Evolutionary conservation across 495 filamentous ascomycete genomes (phyloP), one percentile per base, ranked within the genome.

Genomic region (Sabuloglossum arenarium): DNA sequence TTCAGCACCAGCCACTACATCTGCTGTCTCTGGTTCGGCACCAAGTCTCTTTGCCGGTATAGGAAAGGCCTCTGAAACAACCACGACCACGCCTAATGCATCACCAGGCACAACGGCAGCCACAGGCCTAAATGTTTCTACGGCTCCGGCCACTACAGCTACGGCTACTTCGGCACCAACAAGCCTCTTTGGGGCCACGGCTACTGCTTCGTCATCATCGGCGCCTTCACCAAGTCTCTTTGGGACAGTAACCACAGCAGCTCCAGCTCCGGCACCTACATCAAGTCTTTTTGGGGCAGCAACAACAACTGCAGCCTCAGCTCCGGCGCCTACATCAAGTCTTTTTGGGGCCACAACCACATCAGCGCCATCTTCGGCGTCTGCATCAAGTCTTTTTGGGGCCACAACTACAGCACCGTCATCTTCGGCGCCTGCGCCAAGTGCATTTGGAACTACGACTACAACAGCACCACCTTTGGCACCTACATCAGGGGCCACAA

Each of bases 281-380:
- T 64, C 70, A 6, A 64, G 57, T 49, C 66, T 72, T 28, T 74
- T 75, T 61, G 69, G 68, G 25, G 57, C 64, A 16, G 59, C 64
- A 27, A 53, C 65, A 24, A 55, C 31, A 11, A 16, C 53, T 31
- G 53, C 31, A 9, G 8, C 27, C 0, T 37, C 59, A 30, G 49
- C 62, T 42, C 42, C 50, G 52, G 59, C 58, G 45, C 62, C 55
- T 6, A 12, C 55, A 21, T 16, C 37, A 30, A 39, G 42, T 23
- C 9, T 51, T 47, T 56, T 56, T 32, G 55, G 37, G 53, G 30
- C 29, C 21, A 39, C 28, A 8, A 54, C 56, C 24, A 31, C 59
- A 30, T 51, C 56, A 23, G 12, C 61, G 45, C 57, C 57, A 21
- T 42, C 50, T n/a, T 53, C 56, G 14, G 25, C 54, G 27, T n/a